Evolutionary conservation across 495 filamentous ascomycete genomes (phyloP).

Genomic region (Aspergillus nidulans): DNA sequence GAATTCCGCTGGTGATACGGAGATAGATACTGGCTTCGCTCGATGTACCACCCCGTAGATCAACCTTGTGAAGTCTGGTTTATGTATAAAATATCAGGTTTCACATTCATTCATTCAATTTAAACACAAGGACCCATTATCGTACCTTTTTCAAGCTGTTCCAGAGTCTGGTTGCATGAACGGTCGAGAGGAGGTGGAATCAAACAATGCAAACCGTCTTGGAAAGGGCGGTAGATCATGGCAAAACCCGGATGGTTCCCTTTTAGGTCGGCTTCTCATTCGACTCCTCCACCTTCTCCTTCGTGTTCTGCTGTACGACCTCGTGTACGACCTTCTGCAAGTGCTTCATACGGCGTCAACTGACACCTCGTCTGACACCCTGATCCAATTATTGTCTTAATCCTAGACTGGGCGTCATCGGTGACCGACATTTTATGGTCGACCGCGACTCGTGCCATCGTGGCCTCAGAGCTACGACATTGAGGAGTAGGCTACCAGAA

Average conservation of each 20-base stretch:
- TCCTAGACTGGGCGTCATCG: background rate
- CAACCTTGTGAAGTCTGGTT: no score
- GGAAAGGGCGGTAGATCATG: background rate
- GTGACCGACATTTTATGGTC: background rate
- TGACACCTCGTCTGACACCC: background rate
- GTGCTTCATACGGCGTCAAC: no score
- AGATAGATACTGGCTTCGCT: no score
- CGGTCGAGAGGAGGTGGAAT: background rate
- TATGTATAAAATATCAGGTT: no score
- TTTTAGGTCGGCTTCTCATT: background rate
- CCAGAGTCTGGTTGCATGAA: background rate
- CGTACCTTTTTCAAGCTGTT: background rate
- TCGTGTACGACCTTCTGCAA: background rate
- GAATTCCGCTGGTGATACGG: no score
- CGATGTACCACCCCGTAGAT: no score
- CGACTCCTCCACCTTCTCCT: background rate
- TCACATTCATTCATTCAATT: no score
- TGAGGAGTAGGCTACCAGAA: no score
- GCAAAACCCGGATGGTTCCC: background rate
- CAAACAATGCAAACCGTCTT: background rate
- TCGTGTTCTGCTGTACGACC: no score
- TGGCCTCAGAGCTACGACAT: no score
- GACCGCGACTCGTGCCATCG: background rate
- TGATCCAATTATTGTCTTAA: no score
- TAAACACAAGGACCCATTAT: no score